Conservation (phyloP, 1,139 yeast species). For the Kodamaea suecica region DNA sequence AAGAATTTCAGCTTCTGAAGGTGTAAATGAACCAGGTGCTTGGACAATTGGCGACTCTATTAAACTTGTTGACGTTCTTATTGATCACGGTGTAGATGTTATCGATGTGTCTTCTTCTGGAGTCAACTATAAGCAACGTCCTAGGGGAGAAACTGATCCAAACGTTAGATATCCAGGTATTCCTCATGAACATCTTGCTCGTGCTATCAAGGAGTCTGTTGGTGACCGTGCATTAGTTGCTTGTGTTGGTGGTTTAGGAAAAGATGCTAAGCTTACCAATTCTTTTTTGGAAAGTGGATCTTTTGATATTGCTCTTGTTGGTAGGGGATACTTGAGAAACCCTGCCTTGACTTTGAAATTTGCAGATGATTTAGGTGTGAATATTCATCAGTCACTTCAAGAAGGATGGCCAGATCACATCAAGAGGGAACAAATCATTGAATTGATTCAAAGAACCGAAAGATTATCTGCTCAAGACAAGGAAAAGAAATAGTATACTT, state of each 20-base stretch:
- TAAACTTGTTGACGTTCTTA: conserved; percentile 38
- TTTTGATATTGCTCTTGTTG: conserved; percentile 48
- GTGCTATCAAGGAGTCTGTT: conserved; percentile 40
- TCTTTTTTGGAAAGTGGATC: conserved; percentile 36
- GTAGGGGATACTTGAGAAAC: conserved; percentile 42
- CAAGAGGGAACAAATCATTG: conserved; percentile 6
- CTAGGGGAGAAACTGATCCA: background rate
- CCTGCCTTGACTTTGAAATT: conserved; percentile 49
- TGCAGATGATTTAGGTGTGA: conserved; percentile 49
- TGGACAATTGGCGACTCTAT: conserved; percentile 51
- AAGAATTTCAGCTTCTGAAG: conserved; percentile 44
- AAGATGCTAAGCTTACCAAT: conserved; percentile 31
- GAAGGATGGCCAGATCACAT: conserved; percentile 26
- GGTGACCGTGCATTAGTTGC: conserved; percentile 43
- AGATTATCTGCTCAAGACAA: too few species aligned
- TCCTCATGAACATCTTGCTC: conserved; percentile 37
- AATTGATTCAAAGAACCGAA: conserved; percentile 9
- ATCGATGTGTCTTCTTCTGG: conserved; percentile 60
- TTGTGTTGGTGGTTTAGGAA: conserved; percentile 45
- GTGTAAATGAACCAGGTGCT: conserved; percentile 30
- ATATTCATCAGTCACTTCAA: conserved; percentile 37
- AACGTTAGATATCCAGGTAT: background rate
- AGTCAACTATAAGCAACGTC: conserved; percentile 24
- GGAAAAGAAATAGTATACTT: too few species aligned
- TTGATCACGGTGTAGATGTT: conserved; percentile 46